phyloP scores from a whole-genome alignment of 257 asterid genomes.

The Rehmannia glutinosa region DNA sequence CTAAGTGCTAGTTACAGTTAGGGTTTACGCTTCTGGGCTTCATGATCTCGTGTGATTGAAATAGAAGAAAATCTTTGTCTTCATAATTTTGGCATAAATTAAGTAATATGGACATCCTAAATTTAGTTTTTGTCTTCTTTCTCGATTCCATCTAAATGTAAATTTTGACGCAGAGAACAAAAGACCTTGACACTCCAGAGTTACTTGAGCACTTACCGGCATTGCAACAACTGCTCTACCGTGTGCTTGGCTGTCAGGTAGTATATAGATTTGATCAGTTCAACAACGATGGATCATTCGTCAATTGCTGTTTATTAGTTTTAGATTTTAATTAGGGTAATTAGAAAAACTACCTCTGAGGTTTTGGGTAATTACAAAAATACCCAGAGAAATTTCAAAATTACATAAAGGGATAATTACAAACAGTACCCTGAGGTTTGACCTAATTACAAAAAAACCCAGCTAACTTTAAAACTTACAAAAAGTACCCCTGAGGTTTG shows the following conservation, averaged over 20 bases:
- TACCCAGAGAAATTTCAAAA: no score
- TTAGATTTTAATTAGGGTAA: not conserved
- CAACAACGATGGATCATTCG: not conserved
- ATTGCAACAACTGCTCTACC: constrained; percentile 76
- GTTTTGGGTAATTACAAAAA: no score
- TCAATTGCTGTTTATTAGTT: not conserved
- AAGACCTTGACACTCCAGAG: constrained; percentile 79
- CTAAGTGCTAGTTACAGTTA: not conserved
- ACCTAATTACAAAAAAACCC: no score
- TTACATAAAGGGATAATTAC: no score
- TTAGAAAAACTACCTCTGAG: no score
- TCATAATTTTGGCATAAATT: not conserved
- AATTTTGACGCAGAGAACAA: constrained; percentile 61
- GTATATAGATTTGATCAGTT: constrained; percentile 14
- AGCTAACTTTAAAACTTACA: no score
- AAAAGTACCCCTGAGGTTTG: no score
- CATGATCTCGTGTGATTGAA: not conserved
- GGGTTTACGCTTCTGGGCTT: not conserved
- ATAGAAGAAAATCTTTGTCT: not conserved
- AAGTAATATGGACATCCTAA: not conserved
- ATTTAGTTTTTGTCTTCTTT: not conserved
- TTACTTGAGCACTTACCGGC: constrained; percentile 86
- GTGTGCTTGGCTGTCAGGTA: constrained; percentile 93
- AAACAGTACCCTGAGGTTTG: no score
- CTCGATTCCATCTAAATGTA: constrained; percentile 6